Evolutionary conservation across 306 rosid species (phyloP), one percentile per base, ranked within the genome.

Genomic region (Ormosia emarginata): DNA sequence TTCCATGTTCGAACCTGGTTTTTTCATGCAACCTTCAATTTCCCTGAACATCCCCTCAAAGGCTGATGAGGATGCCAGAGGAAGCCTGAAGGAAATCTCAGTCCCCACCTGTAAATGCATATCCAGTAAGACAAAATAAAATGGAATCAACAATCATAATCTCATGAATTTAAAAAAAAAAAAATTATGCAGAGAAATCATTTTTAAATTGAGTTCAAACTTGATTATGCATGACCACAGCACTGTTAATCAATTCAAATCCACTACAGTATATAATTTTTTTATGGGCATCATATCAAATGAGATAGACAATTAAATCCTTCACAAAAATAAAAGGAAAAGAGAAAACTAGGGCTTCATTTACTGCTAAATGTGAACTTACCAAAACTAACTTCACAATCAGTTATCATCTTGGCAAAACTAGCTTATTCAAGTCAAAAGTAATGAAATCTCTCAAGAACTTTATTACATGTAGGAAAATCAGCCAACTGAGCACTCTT

Each of bases 81-180:
- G 99, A 88, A 95, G 99, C 93, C 95, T 93, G 79, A 95, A 95
- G 79, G 97, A 95, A 85, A 95, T 91, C 90, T 95, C 99, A 18
- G 99, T 95, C 80, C 99, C 99, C 81, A 95, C 99, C 99, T 95
- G 89, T 8, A 84, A 72, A 86, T 65, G 82, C 71, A 77, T 65
- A 81, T 85, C 67, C 59, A 57, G 71, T 24, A 61, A 72, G 30
- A 64, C 55, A 71, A 64, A 61, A 68, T 71, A 78, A 41, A 78
- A 79, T 32, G 67, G 41, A 71, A 77, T 81, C 78, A 76, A 65
- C 46, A 83, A 57, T 49, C 73, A 71, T 15, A 83, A 71, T 29
- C 24, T 37, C 6, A 43, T 15, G 44, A 66, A 64, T 49, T 49
- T 4, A 63, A 29, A 9, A 18, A 24, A 18, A 65, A 73, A 52